Percentiles rank a stretch among this genome's conserved stretches.
phyloP scores from a whole-genome alignment of 1,139 yeast species.

The Debaryomyces robertsiae region DNA sequence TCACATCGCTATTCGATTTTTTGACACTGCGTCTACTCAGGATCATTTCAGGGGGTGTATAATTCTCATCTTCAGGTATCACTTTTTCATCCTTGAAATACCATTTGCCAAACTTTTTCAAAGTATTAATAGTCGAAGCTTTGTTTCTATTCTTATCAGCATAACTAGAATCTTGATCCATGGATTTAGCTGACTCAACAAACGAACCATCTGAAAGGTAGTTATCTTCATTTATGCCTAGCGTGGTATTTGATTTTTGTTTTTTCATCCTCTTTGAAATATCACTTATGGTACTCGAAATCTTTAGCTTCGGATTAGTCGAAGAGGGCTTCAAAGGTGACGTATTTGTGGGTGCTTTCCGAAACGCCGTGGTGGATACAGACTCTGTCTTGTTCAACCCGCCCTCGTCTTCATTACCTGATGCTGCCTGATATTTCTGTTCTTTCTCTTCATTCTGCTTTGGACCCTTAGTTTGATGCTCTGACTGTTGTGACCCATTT shows the following conservation, averaged over 20 bases:
- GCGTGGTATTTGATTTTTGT: slow-evolving; percentile 30
- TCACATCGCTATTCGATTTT: slow-evolving; percentile 20
- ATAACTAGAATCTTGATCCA: slow-evolving; percentile 9
- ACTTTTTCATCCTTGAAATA: slow-evolving; percentile 53
- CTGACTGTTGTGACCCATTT: neutral
- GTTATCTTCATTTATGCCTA: slow-evolving; percentile 30
- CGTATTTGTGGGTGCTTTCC: neutral
- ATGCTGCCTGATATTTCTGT: slow-evolving; percentile 8
- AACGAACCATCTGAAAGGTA: slow-evolving; percentile 33
- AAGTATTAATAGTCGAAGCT: slow-evolving; percentile 32
- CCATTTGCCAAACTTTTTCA: slow-evolving; percentile 72
- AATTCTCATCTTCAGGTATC: slow-evolving; percentile 23
- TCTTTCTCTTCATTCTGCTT: slow-evolving; percentile 1
- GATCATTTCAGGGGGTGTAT: slow-evolving; percentile 68
- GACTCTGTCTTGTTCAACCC: slow-evolving; percentile 2
- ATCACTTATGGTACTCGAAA: slow-evolving; percentile 36
- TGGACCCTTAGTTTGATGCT: neutral
- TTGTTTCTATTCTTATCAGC: slow-evolving; percentile 8
- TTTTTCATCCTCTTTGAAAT: slow-evolving; percentile 37
- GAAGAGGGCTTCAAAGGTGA: slow-evolving; percentile 8
- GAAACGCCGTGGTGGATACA: neutral
- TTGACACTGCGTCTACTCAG: slow-evolving; percentile 52
- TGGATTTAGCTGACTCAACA: slow-evolving; percentile 15
- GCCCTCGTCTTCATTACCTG: slow-evolving; percentile 3
- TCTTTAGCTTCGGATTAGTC: slow-evolving; percentile 15